Base-by-base conservation (phyloP, 2,329 filamentous ascomycete genomes). In the Calonectria pseudoreteaudii region DNA sequence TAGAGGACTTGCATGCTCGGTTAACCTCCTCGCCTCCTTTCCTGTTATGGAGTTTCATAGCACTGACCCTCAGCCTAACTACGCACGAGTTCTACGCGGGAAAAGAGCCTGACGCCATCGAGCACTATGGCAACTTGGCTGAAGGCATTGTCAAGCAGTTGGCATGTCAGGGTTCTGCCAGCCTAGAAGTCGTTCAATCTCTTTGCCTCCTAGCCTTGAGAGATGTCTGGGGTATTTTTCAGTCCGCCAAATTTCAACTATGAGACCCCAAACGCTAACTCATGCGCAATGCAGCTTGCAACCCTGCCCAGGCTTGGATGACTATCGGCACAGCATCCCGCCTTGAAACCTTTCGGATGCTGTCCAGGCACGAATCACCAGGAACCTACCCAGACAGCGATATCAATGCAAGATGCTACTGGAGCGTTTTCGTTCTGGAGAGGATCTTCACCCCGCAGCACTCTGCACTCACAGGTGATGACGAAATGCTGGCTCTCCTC, bases 11-110 rank as follows among this genome's bases (percentile, higher is more conserved):
- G 34, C 56, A 62, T 34, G 23, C 34, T 62, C 56, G 56, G 56
- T 28, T 62, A 62, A 28, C n/a, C 3, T 18, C n/a, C 7, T 62
- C 34, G 56, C 34, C 56, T 41, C 56, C 23, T 41, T 62, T 20
- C 56, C 56, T 62, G 28, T 62, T 62, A 16, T 41, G 56, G 56
- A 62, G 56, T 41, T 62, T 62, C 56, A 23, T 62, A 9, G 56
- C 56, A 18, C 56, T 62, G 14, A 62, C 56, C 36, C 56, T 62
- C 56, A 62, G 56, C 56, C 56, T 62, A 8, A 62, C 56, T 23
- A 62, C 56, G 9, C 56, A 62, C 56, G 56, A 62, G 34, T 62
- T 62, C 23, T 62, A 62, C 56, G 3, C 34, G 23, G 56, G 56
- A 2, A 62, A 62, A 13, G 34, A 62, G 11, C 9, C 56, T 10